These are phyloP conservation scores for Auriscalpium microsporum DNA, from an alignment of 768 basidiomycete species.

Conservation along the genomic window DNA sequence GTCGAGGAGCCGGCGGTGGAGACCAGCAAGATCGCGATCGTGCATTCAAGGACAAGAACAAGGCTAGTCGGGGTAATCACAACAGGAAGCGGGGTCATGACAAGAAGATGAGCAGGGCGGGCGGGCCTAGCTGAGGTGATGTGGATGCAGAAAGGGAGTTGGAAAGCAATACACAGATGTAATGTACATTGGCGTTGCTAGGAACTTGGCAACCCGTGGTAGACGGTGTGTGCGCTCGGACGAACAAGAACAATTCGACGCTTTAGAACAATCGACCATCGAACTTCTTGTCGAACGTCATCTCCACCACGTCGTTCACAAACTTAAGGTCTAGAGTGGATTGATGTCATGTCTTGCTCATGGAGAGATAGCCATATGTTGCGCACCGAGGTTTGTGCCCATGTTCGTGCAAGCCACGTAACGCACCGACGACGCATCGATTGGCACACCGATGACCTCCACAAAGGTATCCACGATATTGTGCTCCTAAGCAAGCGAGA, in stretches of 20 bases:
- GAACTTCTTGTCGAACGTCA: constrained; percentile 53
- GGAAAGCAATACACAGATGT: background rate
- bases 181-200: no score
- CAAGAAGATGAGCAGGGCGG: constrained; percentile 74
- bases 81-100: constrained; percentile 80
- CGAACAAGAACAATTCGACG: constrained; percentile 3
- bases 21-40: constrained; percentile 40
- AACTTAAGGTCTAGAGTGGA: constrained; percentile 41
- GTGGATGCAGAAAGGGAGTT: background rate
- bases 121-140: constrained; percentile 22
- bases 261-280: constrained; percentile 37
- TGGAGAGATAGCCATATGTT: background rate
- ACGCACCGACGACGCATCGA: constrained; percentile 47
- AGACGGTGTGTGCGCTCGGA: background rate
- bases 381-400: constrained; percentile 56
- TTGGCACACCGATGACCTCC: constrained; percentile 60
- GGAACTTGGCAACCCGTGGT: no score
- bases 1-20: constrained; percentile 30
- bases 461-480: constrained; percentile 41
- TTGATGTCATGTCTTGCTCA: background rate
- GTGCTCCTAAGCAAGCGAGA: constrained; percentile 24
- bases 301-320: constrained; percentile 52
- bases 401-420: constrained; percentile 44
- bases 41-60: constrained; percentile 71
- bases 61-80: constrained; percentile 63